Evolutionary conservation across 805 yeast genomes (phyloP).

Genomic region (Lipomyces mesembrius): DNA sequence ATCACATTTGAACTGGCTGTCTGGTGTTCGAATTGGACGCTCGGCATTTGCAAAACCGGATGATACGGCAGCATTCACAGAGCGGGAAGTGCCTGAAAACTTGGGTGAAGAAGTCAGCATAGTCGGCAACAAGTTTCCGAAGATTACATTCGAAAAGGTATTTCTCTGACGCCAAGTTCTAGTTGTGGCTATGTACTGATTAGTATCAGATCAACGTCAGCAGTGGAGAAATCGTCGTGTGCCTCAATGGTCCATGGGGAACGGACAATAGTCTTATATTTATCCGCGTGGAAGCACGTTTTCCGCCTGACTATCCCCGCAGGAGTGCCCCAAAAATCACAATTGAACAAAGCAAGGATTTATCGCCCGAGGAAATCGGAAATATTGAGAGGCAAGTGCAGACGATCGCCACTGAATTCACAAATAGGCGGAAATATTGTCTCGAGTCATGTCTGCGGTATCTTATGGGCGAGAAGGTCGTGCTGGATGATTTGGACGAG

Average conservation of each 20-base stretch:
- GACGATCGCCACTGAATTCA: conserved; percentile 60
- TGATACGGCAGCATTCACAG: conserved; percentile 37
- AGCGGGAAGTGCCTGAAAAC: conserved; percentile 54
- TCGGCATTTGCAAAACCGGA: conserved; percentile 47
- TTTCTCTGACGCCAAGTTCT: background rate
- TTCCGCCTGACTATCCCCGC: conserved; percentile 76
- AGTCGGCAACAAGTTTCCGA: conserved; percentile 88
- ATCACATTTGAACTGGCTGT: conserved; percentile 86
- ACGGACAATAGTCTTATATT: conserved; percentile 57
- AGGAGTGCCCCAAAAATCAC: conserved; percentile 58
- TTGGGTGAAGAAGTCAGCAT: conserved; percentile 89
- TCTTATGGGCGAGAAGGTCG: conserved; percentile 69
- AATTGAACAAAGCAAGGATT: conserved; percentile 80
- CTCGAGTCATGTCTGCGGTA: conserved; percentile 78
- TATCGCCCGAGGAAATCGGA: conserved; percentile 54
- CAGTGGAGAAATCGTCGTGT: conserved; percentile 75
- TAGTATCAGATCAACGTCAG: conserved; percentile 68
- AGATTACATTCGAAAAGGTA: conserved; percentile 72
- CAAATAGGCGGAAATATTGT: conserved; percentile 66
- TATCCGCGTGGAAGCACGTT: conserved; percentile 67
- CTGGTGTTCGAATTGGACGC: conserved; percentile 82
- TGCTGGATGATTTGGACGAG: conserved; percentile 12
- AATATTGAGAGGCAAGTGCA: conserved; percentile 58
- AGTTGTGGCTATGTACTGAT: background rate
- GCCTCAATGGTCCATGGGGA: conserved; percentile 83